Evolutionary conservation across 352 stramenopile species (phyloP), one percentile per base, ranked within the genome.

Genomic region (Globisporangium alternatum): DNA sequence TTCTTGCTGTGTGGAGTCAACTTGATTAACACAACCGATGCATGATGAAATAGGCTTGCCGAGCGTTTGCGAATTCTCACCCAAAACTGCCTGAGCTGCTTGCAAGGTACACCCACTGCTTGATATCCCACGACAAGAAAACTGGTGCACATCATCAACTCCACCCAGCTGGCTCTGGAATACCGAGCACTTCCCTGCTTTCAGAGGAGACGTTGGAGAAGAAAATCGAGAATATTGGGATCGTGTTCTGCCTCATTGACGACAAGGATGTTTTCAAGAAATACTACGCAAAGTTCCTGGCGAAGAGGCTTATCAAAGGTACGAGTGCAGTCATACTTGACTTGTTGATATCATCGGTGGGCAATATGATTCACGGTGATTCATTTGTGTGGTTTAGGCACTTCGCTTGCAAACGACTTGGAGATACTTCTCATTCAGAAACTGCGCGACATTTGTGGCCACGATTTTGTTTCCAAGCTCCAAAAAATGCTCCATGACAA

Each of bases 221-320:
- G 39, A 93, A 91, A 67, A 89, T 95, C 52, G 81, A 92, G 53
- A 88, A 86, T 43, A 86, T 94, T 28, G 77, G 85, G 13, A 76
- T 94, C 39, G 87, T 95, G 22, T 95, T 95, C 62, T 93, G 85
- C 56, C 72, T 95, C n/a, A 89, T 95, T 52, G 85, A 95, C 35
- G 87, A 95, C 76, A 95, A 95, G 65, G 87, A 95, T 62, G 70
- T 95, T 13, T 95, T 95, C 83, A 93, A 95, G 64, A 93, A 93
- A 52, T 94, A 90, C 60, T 95, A 95, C 59, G 83, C 87, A 2
- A 95, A 93, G 59, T 90, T 90, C 66, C 60, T 95, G 44, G 81
- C 87, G 7, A 93, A 94, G 53, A 76, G 87, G 3, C 70, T 95
- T 21, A 93, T 95, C 66, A 91, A 92, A 89, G 87, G 84, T 93